These are phyloP conservation scores for Fusarium nanum DNA, from an alignment of 2,329 filamentous ascomycete species.

Conservation along the genomic window DNA sequence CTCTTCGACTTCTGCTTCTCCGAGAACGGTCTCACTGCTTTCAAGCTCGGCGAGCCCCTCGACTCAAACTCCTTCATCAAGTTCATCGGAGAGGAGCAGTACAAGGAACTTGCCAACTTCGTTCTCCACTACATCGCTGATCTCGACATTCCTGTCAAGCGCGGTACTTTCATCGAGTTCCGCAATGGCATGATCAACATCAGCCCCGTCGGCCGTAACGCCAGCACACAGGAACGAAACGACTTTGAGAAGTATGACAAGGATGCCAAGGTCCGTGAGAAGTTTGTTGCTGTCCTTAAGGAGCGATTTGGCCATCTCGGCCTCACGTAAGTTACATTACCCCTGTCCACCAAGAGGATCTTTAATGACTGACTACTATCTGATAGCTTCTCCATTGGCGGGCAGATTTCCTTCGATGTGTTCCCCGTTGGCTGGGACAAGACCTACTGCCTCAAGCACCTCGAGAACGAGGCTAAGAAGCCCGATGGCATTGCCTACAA, in stretches of 20 bases:
- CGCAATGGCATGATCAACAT: conserved; percentile 93
- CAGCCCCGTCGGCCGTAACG: conserved; percentile 86
- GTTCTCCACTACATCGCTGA: conserved; percentile 86
- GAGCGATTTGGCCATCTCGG: conserved; percentile 86
- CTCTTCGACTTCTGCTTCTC: conserved; percentile 99
- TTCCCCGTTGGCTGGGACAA: conserved; percentile 99
- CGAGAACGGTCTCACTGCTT: conserved; percentile 95
- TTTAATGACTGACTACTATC: conserved; percentile 11
- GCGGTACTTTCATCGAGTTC: conserved; percentile 88
- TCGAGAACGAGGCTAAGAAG: conserved; percentile 81
- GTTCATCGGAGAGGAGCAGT: conserved; percentile 86
- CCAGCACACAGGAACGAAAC: conserved; percentile 79
- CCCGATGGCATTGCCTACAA: conserved; percentile 80
- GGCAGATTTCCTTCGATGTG: conserved; percentile 98
- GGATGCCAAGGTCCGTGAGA: conserved; percentile 78
- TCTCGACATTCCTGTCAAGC: conserved; percentile 84
- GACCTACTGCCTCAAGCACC: conserved; percentile 91
- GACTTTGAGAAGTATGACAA: conserved; percentile 87
- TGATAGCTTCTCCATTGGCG: conserved; percentile 87
- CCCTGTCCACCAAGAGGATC: conserved; percentile 5
- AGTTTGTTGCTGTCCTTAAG: conserved; percentile 80
- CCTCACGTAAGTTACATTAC: conserved; percentile 73
- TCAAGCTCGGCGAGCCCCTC: conserved; percentile 81
- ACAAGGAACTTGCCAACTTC: conserved; percentile 82
- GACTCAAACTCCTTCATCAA: conserved; percentile 87